These are phyloP conservation scores for Coniochaeta prunicola DNA, from an alignment of 2,329 filamentous ascomycete genomes.

Conservation along the genomic window DNA sequence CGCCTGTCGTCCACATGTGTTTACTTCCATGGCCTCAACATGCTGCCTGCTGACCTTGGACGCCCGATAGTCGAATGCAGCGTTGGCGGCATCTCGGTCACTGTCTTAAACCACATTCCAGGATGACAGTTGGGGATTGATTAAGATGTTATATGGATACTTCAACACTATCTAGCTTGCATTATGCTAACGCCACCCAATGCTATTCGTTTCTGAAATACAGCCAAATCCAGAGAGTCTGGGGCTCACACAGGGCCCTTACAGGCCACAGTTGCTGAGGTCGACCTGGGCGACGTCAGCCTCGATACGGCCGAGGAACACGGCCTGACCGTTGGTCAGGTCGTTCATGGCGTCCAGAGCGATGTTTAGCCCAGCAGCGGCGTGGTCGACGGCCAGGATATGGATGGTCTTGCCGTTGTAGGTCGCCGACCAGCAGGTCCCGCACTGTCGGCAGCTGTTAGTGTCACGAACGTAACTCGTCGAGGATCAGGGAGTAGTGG, in stretches of 20 bases:
- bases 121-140: not conserved
- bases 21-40: too few species aligned
- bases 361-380: constrained; percentile 46
- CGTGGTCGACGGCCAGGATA: constrained; percentile 49
- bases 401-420: constrained; percentile 45
- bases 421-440: constrained; percentile 49
- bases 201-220: not conserved
- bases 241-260: not conserved
- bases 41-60: too few species aligned
- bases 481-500: not conserved
- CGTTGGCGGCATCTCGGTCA: too few species aligned
- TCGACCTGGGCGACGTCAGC: constrained; percentile 38
- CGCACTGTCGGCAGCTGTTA: constrained; percentile 35
- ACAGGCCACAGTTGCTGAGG: constrained; percentile 32
- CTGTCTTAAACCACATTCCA: too few species aligned
- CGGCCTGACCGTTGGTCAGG: constrained; percentile 45
- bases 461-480: not conserved
- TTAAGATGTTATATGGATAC: not conserved
- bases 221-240: not conserved
- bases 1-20: too few species aligned
- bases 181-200: not conserved
- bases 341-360: constrained; percentile 47
- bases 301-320: constrained; percentile 42
- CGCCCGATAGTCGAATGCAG: too few species aligned
- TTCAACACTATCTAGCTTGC: not conserved